phyloP scores from a whole-genome alignment of 176 grass and related monocot species.

The Oryza australiensis region DNA sequence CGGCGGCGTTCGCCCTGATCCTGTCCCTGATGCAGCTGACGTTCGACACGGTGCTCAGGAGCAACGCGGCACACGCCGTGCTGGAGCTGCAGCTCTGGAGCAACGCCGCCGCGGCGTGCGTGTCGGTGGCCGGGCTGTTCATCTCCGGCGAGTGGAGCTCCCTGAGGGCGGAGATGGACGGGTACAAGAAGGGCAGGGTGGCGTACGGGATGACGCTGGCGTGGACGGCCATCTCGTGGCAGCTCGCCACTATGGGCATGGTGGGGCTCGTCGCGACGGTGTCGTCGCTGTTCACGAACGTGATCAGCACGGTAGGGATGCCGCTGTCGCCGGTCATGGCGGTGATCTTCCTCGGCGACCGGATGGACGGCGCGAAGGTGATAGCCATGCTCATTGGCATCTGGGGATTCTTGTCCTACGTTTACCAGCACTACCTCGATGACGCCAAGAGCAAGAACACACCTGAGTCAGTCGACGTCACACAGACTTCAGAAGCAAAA shows the following conservation, averaged over 20 bases:
- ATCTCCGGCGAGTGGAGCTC: conserved; percentile 55
- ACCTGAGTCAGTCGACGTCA: not conserved
- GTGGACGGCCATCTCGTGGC: conserved; percentile 63
- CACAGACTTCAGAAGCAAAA: not conserved
- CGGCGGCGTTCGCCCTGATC: conserved; percentile 59
- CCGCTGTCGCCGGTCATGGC: conserved; percentile 64
- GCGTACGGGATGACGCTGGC: conserved; percentile 70
- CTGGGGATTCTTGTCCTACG: conserved; percentile 75
- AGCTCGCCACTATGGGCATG: conserved; percentile 62
- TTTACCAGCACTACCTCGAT: conserved; percentile 80
- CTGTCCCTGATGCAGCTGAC: conserved; percentile 71
- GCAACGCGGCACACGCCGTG: conserved; percentile 38
- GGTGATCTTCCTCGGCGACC: conserved; percentile 71
- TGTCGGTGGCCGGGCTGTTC: conserved; percentile 58
- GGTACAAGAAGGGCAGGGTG: conserved; percentile 50
- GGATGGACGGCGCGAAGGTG: conserved; percentile 66
- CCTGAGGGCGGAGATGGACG: conserved; percentile 50
- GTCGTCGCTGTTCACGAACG: conserved; percentile 92
- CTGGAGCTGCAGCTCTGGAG: conserved; percentile 66
- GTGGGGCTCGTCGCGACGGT: conserved; percentile 60
- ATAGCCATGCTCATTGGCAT: conserved; percentile 66
- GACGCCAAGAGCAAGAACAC: conserved; percentile 40
- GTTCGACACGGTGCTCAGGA: conserved; percentile 60
- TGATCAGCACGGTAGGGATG: conserved; percentile 62
- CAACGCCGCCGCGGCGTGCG: conserved; percentile 38